Conservation (phyloP, 2,329 filamentous ascomycete genomes). For the Xylaria sp. region DNA sequence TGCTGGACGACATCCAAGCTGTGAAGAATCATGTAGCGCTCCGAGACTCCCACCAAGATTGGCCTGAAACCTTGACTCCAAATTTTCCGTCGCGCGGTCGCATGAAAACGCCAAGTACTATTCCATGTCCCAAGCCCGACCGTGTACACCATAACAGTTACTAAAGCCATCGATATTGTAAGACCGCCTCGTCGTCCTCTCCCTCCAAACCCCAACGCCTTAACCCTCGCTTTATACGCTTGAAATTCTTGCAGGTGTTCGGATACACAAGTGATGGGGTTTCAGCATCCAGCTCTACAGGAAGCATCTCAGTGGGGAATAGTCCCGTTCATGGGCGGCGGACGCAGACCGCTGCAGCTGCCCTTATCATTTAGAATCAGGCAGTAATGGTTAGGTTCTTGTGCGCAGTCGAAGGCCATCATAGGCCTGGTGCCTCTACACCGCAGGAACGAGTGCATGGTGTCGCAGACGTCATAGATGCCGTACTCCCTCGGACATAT, state of each 20-base stretch:
- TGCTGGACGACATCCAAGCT: neutral
- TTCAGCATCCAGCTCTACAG: neutral
- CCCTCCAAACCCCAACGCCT: neutral
- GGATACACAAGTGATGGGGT: neutral
- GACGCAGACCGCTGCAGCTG: slow-evolving; percentile 29
- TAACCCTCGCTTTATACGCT: neutral
- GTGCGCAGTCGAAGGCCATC: slow-evolving; percentile 36
- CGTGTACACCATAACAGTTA: neutral
- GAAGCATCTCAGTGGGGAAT: slow-evolving; percentile 4
- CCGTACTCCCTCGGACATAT: slow-evolving; percentile 28
- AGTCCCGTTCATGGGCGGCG: slow-evolving; percentile 34
- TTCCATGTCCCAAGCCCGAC: neutral
- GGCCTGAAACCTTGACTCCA: neutral
- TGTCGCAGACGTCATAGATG: slow-evolving; percentile 39
- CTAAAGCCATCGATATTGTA: neutral
- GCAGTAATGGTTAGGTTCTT: slow-evolving; percentile 32
- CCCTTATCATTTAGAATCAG: slow-evolving; percentile 34
- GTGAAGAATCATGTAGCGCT: neutral
- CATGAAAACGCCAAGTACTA: neutral
- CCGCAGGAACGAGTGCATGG: slow-evolving; percentile 33
- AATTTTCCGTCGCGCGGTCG: neutral
- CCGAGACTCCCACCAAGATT: neutral
- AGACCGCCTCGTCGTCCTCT: neutral
- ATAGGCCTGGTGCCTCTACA: slow-evolving; percentile 28
- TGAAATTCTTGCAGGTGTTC: neutral